These are phyloP conservation scores for Cyclostephanos tholiformis DNA, from an alignment of 108 stramenopile species.

Conservation along the genomic window DNA sequence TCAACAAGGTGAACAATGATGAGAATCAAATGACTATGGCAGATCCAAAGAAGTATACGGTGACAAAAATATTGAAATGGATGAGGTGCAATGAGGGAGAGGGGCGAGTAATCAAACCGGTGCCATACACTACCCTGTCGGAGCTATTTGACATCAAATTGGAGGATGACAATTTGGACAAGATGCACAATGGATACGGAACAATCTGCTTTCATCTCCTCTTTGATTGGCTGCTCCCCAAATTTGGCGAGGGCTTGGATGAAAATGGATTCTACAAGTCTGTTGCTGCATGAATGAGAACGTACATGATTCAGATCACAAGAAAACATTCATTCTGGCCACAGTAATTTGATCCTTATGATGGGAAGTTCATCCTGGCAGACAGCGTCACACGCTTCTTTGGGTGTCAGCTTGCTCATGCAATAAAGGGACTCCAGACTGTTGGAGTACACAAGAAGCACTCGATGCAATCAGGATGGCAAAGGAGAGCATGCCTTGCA, in stretches of 20 bases:
- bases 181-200: slow-evolving; percentile 3
- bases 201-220: slow-evolving; percentile 5
- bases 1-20: too few species aligned
- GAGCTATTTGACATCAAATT: too few species aligned
- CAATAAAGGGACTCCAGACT: slow-evolving; percentile 2
- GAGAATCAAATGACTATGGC: too few species aligned
- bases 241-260: not conserved
- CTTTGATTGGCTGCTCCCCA: slow-evolving; percentile 1
- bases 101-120: too few species aligned
- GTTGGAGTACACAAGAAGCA: not conserved
- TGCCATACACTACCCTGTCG: too few species aligned
- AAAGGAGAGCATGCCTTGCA: too few species aligned
- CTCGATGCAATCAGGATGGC: not conserved
- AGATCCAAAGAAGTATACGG: too few species aligned
- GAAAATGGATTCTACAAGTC: slow-evolving; percentile 2
- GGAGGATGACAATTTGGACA: not conserved
- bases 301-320: slow-evolving; percentile 17
- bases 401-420: too few species aligned
- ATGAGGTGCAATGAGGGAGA: too few species aligned
- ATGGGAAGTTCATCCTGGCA: not conserved
- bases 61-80: too few species aligned
- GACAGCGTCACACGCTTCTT: slow-evolving; percentile 9
- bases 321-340: not conserved
- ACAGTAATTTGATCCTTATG: not conserved
- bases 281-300: slow-evolving; percentile 12